Conservation (phyloP, 192 early-diverging fungal genomes). For the Fimicolochytrium jonesii region DNA sequence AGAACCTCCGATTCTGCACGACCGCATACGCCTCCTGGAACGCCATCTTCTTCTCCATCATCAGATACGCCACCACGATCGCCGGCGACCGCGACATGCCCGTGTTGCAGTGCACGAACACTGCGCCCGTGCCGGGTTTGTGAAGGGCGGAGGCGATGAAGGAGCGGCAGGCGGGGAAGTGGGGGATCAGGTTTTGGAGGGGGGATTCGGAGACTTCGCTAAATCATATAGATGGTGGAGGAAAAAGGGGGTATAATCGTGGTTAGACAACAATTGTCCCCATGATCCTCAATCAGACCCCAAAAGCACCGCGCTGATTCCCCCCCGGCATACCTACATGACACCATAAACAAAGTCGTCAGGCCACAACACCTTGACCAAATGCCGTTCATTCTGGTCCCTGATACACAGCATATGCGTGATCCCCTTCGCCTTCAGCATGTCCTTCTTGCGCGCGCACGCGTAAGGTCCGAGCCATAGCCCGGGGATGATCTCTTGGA, state of each 20-base stretch:
- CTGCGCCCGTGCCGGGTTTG: constrained; percentile 27
- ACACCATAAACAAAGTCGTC: constrained; percentile 58
- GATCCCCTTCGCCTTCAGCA: constrained; percentile 54
- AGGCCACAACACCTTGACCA: constrained; percentile 53
- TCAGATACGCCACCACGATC: constrained; percentile 87
- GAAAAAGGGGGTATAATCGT: too few species aligned
- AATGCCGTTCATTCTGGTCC: constrained; percentile 61
- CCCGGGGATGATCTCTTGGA: constrained; percentile 70
- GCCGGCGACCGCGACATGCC: constrained; percentile 81
- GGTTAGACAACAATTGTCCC: too few species aligned
- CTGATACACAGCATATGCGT: constrained; percentile 77
- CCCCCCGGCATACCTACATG: constrained; percentile 46
- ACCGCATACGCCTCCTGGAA: constrained; percentile 71
- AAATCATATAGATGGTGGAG: background rate
- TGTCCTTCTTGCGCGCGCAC: constrained; percentile 54
- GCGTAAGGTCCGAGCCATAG: constrained; percentile 79
- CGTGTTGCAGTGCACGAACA: constrained; percentile 52
- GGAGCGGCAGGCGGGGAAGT: constrained; percentile 60
- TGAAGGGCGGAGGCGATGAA: constrained; percentile 50
- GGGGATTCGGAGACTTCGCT: constrained; percentile 74
- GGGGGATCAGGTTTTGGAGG: constrained; percentile 77
- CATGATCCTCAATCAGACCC: too few species aligned
- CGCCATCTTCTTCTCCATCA: constrained; percentile 65
- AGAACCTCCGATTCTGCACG: constrained; percentile 83
- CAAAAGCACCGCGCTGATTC: too few species aligned